These are phyloP conservation scores for Jaltomata sinuosa DNA, from an alignment of 257 asterid genomes.

Conservation along the genomic window DNA sequence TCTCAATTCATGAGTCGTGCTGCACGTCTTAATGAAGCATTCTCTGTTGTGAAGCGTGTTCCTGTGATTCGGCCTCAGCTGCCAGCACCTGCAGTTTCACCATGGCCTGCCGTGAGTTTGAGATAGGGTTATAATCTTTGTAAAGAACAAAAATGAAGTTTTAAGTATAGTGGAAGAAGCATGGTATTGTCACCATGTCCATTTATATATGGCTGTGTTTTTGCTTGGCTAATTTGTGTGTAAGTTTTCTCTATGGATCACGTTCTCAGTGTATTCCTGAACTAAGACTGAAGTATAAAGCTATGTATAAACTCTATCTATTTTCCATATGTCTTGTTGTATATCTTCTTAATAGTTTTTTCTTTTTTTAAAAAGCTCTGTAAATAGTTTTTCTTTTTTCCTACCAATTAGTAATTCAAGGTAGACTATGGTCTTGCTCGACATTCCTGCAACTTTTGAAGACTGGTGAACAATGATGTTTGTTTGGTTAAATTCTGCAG, in stretches of 20 bases:
- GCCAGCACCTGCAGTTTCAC: conserved; percentile 50
- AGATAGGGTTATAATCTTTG: conserved; percentile 25
- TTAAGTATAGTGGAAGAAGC: neutral
- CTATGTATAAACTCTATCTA: neutral
- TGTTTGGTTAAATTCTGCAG: neutral
- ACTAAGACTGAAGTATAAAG: neutral
- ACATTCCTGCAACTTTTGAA: neutral
- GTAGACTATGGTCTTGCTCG: neutral
- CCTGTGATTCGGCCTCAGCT: conserved; percentile 73
- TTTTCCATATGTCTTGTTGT: neutral
- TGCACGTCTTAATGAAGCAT: conserved; percentile 88
- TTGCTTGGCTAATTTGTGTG: neutral
- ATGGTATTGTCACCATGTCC: conserved; percentile 8
- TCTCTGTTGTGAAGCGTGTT: conserved; percentile 80
- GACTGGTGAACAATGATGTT: neutral
- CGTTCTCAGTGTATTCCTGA: neutral
- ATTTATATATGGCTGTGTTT: neutral
- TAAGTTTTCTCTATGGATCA: neutral
- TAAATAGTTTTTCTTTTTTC: neutral
- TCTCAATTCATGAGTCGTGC: conserved; percentile 91
- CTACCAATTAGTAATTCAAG: neutral
- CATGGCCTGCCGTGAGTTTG: conserved; percentile 66
- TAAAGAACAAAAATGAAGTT: neutral
- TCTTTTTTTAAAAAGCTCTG: neutral
- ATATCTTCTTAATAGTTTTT: neutral